Conservation (phyloP, 2,329 filamentous ascomycete genomes). For the Thermothelomyces thermophilus region DNA sequence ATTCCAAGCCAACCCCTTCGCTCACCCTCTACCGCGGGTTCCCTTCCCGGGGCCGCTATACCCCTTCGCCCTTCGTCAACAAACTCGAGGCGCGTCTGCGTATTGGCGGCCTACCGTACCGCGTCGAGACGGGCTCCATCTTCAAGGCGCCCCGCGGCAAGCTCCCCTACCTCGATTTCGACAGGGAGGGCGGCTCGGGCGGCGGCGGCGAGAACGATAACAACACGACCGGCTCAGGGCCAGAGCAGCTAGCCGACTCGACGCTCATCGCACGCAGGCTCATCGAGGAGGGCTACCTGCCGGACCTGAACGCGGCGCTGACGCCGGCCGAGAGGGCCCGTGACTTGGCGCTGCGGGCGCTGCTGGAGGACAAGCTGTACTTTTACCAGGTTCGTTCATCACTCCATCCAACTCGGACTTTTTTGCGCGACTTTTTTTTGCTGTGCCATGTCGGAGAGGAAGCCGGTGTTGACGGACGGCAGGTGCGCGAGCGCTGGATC, state of each 20-base stretch:
- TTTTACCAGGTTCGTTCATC: slow-evolving; percentile 39
- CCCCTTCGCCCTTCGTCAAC: slow-evolving; percentile 56
- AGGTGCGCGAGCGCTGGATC: slow-evolving; percentile 49
- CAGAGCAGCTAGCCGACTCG: slow-evolving; percentile 41
- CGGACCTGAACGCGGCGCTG: slow-evolving; percentile 44
- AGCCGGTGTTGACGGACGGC: background rate
- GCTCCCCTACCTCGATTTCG: slow-evolving; percentile 49
- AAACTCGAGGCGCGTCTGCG: slow-evolving; percentile 58
- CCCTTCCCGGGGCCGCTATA: slow-evolving; percentile 34
- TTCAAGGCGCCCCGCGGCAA: slow-evolving; percentile 48
- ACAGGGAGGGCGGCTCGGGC: slow-evolving; percentile 3
- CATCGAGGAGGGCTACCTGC: slow-evolving; percentile 34
- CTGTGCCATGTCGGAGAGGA: slow-evolving; percentile 26
- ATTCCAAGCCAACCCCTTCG: background rate
- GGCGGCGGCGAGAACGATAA: background rate
- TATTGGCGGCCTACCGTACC: slow-evolving; percentile 43
- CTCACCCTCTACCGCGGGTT: slow-evolving; percentile 47
- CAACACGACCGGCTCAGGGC: background rate
- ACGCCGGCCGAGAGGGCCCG: slow-evolving; percentile 34
- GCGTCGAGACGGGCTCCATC: slow-evolving; percentile 38
- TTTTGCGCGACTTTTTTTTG: too few species aligned
- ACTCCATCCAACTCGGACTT: too few species aligned
- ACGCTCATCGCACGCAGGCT: slow-evolving; percentile 47
- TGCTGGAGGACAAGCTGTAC: slow-evolving; percentile 55
- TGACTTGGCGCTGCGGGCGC: slow-evolving; percentile 46